These are phyloP conservation scores for Neonectria magnoliae DNA, from an alignment of 2,329 filamentous ascomycete genomes.

Conservation along the genomic window DNA sequence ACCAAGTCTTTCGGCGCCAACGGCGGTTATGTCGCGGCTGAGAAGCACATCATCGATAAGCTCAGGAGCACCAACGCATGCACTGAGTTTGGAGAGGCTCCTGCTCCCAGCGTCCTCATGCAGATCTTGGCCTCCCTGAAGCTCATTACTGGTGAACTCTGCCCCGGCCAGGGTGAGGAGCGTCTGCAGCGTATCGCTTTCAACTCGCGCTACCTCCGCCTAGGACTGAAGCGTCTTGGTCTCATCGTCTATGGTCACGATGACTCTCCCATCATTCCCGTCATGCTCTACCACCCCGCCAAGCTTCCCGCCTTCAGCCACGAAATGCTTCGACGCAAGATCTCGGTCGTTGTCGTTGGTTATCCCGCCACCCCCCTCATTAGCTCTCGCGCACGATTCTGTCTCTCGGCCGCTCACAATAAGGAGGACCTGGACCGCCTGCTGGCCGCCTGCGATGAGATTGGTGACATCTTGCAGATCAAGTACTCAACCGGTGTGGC, in stretches of 20 bases:
- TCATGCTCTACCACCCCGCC: slow-evolving; percentile 96
- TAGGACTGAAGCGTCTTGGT: slow-evolving; percentile 95
- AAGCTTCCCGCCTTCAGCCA: slow-evolving; percentile 99
- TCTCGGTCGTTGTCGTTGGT: slow-evolving; percentile 95
- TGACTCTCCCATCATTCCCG: slow-evolving; percentile 94
- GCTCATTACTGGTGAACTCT: slow-evolving; percentile 88
- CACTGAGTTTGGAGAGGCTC: slow-evolving; percentile 87
- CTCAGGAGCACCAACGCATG: slow-evolving; percentile 87
- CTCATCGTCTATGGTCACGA: slow-evolving; percentile 98
- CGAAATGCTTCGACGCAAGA: slow-evolving; percentile 98
- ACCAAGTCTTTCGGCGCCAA: slow-evolving; percentile 99
- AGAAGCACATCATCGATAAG: slow-evolving; percentile 92
- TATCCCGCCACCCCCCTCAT: slow-evolving; percentile 97
- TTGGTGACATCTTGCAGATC: slow-evolving; percentile 90
- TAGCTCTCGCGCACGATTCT: slow-evolving; percentile 94
- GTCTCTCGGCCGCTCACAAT: slow-evolving; percentile 94
- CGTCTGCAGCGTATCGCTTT: slow-evolving; percentile 95
- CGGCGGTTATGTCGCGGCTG: slow-evolving; percentile 91
- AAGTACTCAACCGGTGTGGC: slow-evolving; percentile 98
- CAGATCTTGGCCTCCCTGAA: slow-evolving; percentile 89
- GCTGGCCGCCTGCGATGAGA: slow-evolving; percentile 88
- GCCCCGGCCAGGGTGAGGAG: slow-evolving; percentile 93
- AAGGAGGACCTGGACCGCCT: slow-evolving; percentile 97
- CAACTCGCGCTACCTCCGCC: slow-evolving; percentile 97
- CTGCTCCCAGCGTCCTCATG: slow-evolving; percentile 85